phyloP scores from a whole-genome alignment of 768 basidiomycete genomes.

The Saitozyma podzolica region DNA sequence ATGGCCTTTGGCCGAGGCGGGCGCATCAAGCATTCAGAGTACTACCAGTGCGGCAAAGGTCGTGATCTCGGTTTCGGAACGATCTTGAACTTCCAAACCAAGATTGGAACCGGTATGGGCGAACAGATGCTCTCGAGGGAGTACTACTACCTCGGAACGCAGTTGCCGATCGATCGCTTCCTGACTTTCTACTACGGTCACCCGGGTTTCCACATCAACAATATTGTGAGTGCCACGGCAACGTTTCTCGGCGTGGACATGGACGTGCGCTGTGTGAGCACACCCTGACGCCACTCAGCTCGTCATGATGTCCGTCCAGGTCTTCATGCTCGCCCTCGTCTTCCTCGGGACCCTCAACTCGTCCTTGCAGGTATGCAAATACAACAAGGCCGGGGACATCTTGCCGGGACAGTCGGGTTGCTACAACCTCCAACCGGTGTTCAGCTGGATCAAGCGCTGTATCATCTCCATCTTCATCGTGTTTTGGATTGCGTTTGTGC shows the following conservation, averaged over 20 bases:
- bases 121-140: constrained; percentile 99
- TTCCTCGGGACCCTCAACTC: constrained; percentile 91
- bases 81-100: constrained; percentile 98
- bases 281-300: constrained; percentile 51
- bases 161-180: constrained; percentile 96
- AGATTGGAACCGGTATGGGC: constrained; percentile 99
- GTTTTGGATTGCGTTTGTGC: constrained; percentile 94
- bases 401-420: constrained; percentile 80
- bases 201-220: constrained; percentile 99
- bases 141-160: constrained; percentile 98
- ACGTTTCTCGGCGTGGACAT: not conserved
- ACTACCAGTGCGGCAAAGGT: constrained; percentile 98
- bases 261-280: too few relatives aligned
- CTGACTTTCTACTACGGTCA: constrained; percentile 99
- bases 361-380: constrained; percentile 74
- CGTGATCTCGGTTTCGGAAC: constrained; percentile 98
- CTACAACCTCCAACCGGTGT: constrained; percentile 91
- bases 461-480: constrained; percentile 98
- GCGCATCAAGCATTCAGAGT: constrained; percentile 98
- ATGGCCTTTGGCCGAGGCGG: constrained; percentile 95
- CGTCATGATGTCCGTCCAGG: constrained; percentile 92
- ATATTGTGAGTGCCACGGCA: constrained; percentile 61
- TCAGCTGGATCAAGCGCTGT: constrained; percentile 91
- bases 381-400: constrained; percentile 69
- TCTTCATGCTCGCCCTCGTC: constrained; percentile 91